Evolutionary conservation across 2,329 filamentous ascomycete genomes (phyloP).

Genomic region (Scedosporium apiospermum): DNA sequence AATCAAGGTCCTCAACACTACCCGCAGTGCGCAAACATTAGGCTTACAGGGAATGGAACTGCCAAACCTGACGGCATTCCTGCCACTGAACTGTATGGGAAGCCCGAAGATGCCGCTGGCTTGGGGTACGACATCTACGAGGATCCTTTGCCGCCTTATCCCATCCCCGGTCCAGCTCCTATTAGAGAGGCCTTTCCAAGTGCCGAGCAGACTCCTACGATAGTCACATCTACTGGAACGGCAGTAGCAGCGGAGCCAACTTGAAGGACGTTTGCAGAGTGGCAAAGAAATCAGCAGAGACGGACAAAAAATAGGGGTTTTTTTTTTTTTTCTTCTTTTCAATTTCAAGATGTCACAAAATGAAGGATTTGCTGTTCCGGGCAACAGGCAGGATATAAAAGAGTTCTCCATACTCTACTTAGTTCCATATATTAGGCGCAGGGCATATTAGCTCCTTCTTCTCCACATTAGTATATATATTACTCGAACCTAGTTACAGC

Average conservation of each 20-base stretch:
- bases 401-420: too few relatives aligned
- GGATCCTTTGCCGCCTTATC: conserved; percentile 20
- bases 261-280: not conserved
- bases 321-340: too few relatives aligned
- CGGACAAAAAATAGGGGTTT: not conserved
- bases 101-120: conserved; percentile 23
- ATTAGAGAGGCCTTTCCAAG: conserved; percentile 8
- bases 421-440: too few relatives aligned
- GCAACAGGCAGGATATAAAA: too few relatives aligned
- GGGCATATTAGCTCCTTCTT: too few relatives aligned
- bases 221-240: not conserved
- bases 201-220: not conserved
- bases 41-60: conserved; percentile 30
- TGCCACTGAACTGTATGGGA: conserved; percentile 25
- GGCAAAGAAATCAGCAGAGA: not conserved
- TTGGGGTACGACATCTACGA: conserved; percentile 27
- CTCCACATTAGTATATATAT: too few relatives aligned
- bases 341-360: too few relatives aligned
- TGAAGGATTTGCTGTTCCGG: too few relatives aligned
- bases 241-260: not conserved
- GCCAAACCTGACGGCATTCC: conserved; percentile 17
- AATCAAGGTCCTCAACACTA: conserved; percentile 35
- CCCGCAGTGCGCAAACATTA: conserved; percentile 40
- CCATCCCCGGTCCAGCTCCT: conserved; percentile 21
- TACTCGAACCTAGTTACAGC: too few relatives aligned